Conservation (phyloP, 1,284 basidiomycete genomes). For the Ustilago curta region DNA sequence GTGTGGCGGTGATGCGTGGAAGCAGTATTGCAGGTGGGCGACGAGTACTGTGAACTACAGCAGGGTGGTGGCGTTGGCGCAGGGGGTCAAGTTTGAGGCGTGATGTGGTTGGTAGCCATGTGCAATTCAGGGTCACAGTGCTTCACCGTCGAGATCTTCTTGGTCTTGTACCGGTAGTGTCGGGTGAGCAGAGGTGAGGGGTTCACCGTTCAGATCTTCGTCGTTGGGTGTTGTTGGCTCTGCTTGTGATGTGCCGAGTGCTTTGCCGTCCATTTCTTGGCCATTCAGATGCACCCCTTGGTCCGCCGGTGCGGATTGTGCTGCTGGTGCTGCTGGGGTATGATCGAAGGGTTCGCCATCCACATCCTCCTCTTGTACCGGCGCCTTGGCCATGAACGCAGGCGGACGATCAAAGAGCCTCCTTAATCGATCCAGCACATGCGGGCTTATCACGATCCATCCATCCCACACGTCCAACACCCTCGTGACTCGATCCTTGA, state of each 20-base stretch:
- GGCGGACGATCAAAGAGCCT: constrained; percentile 41
- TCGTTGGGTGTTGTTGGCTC: constrained; percentile 3
- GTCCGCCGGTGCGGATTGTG: neutral
- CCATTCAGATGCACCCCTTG: constrained; percentile 33
- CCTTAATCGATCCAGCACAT: constrained; percentile 75
- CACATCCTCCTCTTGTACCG: constrained; percentile 15
- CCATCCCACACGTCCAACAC: constrained; percentile 95
- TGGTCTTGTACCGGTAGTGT: neutral
- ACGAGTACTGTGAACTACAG: constrained; percentile 94
- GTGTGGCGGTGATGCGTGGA: constrained; percentile 96
- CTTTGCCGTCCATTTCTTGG: no score
- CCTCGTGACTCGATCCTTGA: constrained; percentile 82
- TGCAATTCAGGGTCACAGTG: constrained; percentile 10
- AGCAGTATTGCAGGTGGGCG: constrained; percentile 76
- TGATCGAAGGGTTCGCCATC: constrained; percentile 24
- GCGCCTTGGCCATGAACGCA: neutral
- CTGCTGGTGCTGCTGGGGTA: neutral
- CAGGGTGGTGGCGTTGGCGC: constrained; percentile 85
- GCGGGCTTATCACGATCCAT: constrained; percentile 79
- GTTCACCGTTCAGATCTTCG: constrained; percentile 39
- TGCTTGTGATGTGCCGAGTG: neutral
- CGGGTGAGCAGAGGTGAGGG: neutral
- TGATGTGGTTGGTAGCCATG: constrained; percentile 3
- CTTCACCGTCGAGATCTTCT: constrained; percentile 40
- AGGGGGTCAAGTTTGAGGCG: constrained; percentile 83